Evolutionary conservation across 495 filamentous ascomycete species (phyloP).

Genomic region (Mycothermus thermophilus): DNA sequence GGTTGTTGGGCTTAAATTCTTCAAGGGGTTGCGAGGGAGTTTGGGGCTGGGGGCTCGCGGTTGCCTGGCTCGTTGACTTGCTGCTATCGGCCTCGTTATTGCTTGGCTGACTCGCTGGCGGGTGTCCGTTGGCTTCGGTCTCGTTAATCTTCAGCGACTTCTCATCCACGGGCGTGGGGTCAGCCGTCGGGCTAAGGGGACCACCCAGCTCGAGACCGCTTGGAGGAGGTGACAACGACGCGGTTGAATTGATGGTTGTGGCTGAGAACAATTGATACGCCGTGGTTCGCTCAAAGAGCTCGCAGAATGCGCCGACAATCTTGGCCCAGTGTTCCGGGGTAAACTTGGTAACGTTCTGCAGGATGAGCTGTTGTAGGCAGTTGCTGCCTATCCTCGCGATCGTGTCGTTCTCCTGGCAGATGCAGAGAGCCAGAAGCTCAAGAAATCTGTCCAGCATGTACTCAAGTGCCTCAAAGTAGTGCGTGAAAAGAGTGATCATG

Average conservation of each 20-base stretch:
- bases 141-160: constrained; percentile 53
- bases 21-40: constrained; percentile 51
- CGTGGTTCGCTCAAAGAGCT: constrained; percentile 87
- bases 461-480: constrained; percentile 90
- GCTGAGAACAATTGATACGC: constrained; percentile 89
- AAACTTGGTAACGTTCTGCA: constrained; percentile 92
- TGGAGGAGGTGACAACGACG: constrained; percentile 30
- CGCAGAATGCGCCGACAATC: constrained; percentile 88
- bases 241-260: constrained; percentile 43
- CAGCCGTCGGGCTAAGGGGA: constrained; percentile 26
- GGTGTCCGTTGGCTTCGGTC: constrained; percentile 21
- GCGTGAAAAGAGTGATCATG: constrained; percentile 96
- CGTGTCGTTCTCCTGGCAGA: constrained; percentile 98
- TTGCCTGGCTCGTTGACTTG: constrained; percentile 8
- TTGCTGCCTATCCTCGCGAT: constrained; percentile 97
- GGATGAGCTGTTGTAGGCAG: constrained; percentile 86
- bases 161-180: constrained; percentile 30
- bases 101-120: constrained; percentile 18
- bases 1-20: constrained; percentile 68
- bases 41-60: constrained; percentile 12
- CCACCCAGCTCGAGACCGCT: constrained; percentile 31
- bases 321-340: constrained; percentile 75
- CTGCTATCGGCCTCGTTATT: constrained; percentile 14
- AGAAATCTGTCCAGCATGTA: constrained; percentile 95
- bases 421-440: constrained; percentile 84